phyloP scores from a whole-genome alignment of 805 yeast genomes.

The Metschnikowia reukaufii region DNA sequence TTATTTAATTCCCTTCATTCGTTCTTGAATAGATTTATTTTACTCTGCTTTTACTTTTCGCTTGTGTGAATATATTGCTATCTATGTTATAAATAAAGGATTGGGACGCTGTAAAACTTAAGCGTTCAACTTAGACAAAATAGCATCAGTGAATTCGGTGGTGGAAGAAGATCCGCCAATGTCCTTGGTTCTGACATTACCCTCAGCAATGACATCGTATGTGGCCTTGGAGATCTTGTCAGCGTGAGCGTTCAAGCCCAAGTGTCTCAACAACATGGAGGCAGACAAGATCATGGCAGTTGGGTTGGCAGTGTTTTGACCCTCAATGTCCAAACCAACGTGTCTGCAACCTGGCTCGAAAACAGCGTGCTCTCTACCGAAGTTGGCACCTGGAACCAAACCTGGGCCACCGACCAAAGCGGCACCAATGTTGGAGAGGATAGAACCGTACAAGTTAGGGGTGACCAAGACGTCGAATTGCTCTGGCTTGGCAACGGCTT shows the following conservation, averaged over 20 bases:
- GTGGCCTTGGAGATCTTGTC: constrained; percentile 87
- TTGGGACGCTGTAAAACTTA: constrained; percentile 9
- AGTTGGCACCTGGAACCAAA: constrained; percentile 96
- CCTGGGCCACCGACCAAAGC: constrained; percentile 98
- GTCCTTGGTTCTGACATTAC: constrained; percentile 81
- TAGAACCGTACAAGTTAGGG: constrained; percentile 97
- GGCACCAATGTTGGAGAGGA: constrained; percentile 96
- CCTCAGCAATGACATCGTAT: constrained; percentile 85
- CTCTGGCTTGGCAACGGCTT: constrained; percentile 96
- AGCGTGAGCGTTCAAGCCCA: constrained; percentile 83
- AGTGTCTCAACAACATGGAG: constrained; percentile 89
- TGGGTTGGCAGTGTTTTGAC: constrained; percentile 95
- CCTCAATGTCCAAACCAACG: constrained; percentile 95
- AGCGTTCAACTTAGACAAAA: constrained; percentile 63
- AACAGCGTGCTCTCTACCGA: constrained; percentile 95
- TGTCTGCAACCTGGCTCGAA: constrained; percentile 99
- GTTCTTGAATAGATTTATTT: not conserved
- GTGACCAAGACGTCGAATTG: constrained; percentile 97
- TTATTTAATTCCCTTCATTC: not conserved
- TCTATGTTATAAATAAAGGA: constrained; percentile 10
- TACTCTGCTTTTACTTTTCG: not conserved
- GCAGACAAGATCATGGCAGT: constrained; percentile 95
- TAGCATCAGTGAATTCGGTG: constrained; percentile 91
- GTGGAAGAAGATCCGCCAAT: constrained; percentile 90
- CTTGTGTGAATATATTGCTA: constrained; percentile 10